Percentiles rank a stretch among this genome's conserved stretches.
Conservation (phyloP, 371 early-diverging fungal species). For the Zychaea mexicana region DNA sequence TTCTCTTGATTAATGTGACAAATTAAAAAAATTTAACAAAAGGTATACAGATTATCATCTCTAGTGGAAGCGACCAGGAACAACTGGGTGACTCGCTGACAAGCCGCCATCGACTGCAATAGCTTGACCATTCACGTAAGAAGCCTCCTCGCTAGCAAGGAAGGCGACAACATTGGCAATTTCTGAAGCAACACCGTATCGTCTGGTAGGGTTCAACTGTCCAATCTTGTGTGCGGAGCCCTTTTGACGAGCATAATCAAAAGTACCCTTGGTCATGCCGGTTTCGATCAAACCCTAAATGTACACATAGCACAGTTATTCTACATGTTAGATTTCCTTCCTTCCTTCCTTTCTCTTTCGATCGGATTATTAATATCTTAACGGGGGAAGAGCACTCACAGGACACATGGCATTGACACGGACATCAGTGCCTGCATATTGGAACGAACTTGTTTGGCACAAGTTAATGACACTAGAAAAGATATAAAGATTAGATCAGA, state of each 20-base stretch:
- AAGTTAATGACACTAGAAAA: slow-evolving; percentile 51
- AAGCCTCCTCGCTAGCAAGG: slow-evolving; percentile 58
- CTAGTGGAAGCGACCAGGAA: slow-evolving; percentile 27
- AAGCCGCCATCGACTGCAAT: slow-evolving; percentile 61
- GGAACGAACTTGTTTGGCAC: slow-evolving; percentile 48
- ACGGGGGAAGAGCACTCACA: slow-evolving; percentile 22
- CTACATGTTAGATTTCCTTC: neutral
- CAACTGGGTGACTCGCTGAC: slow-evolving; percentile 47
- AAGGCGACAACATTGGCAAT: slow-evolving; percentile 56
- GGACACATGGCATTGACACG: slow-evolving; percentile 65
- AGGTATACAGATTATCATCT: neutral
- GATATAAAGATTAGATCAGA: neutral
- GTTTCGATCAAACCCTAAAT: slow-evolving; percentile 58
- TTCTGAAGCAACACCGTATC: slow-evolving; percentile 53
- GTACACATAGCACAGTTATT: too few species aligned
- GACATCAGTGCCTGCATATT: slow-evolving; percentile 50
- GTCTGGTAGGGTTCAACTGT: slow-evolving; percentile 52
- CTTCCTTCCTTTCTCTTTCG: neutral
- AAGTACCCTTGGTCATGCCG: slow-evolving; percentile 53
- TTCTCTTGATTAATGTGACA: too few species aligned
- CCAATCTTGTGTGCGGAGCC: slow-evolving; percentile 54
- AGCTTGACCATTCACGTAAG: slow-evolving; percentile 60
- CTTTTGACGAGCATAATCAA: slow-evolving; percentile 51
- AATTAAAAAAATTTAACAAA: too few species aligned
- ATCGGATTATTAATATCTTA: neutral